phyloP scores from a whole-genome alignment of 2,329 filamentous ascomycete species.

The Colletotrichum sp. region DNA sequence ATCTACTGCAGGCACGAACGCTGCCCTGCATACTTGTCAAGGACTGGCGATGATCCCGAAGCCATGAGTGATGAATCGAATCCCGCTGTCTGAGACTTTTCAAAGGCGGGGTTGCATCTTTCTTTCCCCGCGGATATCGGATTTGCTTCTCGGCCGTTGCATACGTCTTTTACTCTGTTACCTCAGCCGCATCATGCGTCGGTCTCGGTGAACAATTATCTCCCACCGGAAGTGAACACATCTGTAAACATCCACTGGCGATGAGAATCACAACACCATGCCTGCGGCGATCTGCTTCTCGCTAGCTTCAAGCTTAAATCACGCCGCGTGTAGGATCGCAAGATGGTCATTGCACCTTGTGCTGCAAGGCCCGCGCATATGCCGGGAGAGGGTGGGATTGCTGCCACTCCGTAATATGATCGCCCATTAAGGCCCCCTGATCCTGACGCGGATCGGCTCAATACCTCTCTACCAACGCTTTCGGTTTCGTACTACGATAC shows the following conservation, averaged over 20 bases:
- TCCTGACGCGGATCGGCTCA: background rate
- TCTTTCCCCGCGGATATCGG: background rate
- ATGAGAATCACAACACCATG: background rate
- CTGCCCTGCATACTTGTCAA: background rate
- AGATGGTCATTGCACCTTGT: background rate
- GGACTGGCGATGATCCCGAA: background rate
- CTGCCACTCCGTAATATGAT: background rate
- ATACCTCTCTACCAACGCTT: background rate
- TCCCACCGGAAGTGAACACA: background rate
- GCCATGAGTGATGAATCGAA: background rate
- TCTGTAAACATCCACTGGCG: background rate
- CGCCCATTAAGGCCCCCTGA: background rate
- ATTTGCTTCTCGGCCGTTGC: background rate
- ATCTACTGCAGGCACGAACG: background rate
- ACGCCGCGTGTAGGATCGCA: background rate
- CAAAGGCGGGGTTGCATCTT: background rate
- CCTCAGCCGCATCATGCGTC: background rate
- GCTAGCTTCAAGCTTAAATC: conserved; percentile 7
- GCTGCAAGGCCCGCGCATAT: background rate
- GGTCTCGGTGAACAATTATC: background rate
- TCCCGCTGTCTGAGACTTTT: background rate
- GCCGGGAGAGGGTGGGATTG: background rate
- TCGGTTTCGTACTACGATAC: background rate
- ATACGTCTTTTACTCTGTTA: background rate
- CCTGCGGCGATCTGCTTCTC: background rate